phyloP scores from a whole-genome alignment of 257 asterid genomes.

The Fraxinus cuspidata region DNA sequence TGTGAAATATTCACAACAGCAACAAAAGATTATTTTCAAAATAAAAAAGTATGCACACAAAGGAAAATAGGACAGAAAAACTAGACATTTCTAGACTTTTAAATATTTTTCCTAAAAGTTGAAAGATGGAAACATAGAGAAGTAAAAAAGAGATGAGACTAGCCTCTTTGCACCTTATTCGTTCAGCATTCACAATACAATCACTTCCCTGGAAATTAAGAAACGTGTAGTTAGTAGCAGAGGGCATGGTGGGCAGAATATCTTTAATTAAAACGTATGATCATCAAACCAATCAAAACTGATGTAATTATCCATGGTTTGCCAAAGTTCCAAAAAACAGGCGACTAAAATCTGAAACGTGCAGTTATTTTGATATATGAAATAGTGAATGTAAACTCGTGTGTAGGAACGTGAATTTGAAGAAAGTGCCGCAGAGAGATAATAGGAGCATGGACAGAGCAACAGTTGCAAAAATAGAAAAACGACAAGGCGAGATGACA shows the following conservation, averaged over 20 bases:
- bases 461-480: neutral
- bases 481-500: slow-evolving; percentile 33
- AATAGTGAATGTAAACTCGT: neutral
- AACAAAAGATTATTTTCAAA: neutral
- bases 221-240: neutral
- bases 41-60: neutral
- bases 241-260: neutral
- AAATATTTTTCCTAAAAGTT: neutral
- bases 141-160: neutral
- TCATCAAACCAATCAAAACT: neutral
- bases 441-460: neutral
- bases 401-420: neutral
- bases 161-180: neutral
- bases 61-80: neutral
- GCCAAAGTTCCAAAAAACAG: neutral
- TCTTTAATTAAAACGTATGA: neutral
- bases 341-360: neutral
- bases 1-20: neutral
- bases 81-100: neutral
- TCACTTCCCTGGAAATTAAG: neutral
- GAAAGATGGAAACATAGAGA: neutral
- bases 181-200: neutral
- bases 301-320: neutral
- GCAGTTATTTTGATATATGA: neutral
- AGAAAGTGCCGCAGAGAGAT: neutral